Evolutionary conservation across 768 basidiomycete species (phyloP).

Genomic region (Punctularia strigosozonata): DNA sequence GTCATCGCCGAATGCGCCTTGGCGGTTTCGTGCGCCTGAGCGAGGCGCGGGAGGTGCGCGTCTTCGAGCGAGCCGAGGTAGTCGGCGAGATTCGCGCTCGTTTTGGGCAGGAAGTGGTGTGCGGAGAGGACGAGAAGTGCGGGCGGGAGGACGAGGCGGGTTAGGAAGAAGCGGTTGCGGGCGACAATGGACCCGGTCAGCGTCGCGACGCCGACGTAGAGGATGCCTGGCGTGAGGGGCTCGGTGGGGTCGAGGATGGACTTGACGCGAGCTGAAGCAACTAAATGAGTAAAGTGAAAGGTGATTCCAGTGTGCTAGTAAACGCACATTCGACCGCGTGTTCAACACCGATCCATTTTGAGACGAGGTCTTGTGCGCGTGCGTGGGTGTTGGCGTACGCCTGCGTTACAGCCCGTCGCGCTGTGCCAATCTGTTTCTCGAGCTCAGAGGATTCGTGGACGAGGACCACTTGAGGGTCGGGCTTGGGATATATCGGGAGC

Average conservation of each 20-base stretch:
- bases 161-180: slow-evolving; percentile 59
- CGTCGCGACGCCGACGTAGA: slow-evolving; percentile 84
- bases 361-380: slow-evolving; percentile 60
- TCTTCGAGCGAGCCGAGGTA: slow-evolving; percentile 67
- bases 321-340: slow-evolving; percentile 73
- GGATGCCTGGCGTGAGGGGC: slow-evolving; percentile 74
- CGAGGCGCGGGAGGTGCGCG: slow-evolving; percentile 51
- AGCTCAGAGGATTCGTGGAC: slow-evolving; percentile 66
- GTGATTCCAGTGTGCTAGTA: not conserved
- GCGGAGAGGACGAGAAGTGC: slow-evolving; percentile 56
- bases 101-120: slow-evolving; percentile 81
- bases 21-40: slow-evolving; percentile 55
- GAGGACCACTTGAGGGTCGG: slow-evolving; percentile 52
- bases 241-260: slow-evolving; percentile 73
- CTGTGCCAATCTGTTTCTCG: slow-evolving; percentile 64
- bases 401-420: slow-evolving; percentile 45
- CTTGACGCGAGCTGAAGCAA: slow-evolving; percentile 59
- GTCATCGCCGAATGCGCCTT: slow-evolving; percentile 50
- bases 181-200: slow-evolving; percentile 82
- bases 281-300: not conserved
- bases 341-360: slow-evolving; percentile 80
- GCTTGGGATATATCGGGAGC: slow-evolving; percentile 75
- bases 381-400: slow-evolving; percentile 47
- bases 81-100: slow-evolving; percentile 51
- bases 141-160: slow-evolving; percentile 69